Evolutionary conservation across 371 early-diverging fungal genomes (phyloP).

Genomic region (Syncephalastrum racemosum): DNA sequence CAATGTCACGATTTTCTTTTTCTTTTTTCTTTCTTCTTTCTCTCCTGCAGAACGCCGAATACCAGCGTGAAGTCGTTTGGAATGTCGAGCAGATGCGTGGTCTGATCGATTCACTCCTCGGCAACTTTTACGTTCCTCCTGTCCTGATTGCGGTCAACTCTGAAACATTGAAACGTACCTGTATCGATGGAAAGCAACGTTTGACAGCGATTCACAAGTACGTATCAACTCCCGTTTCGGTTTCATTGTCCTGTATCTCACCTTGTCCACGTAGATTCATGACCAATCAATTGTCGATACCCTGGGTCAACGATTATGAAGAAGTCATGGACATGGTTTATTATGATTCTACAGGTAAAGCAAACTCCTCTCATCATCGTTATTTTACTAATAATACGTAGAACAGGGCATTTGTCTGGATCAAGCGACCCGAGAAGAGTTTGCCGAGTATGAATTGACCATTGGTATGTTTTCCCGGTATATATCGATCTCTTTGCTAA

Average conservation of each 20-base stretch:
- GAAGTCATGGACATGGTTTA: slow-evolving; percentile 13
- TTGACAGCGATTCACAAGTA: slow-evolving; percentile 33
- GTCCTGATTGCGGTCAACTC: slow-evolving; percentile 24
- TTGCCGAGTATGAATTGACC: background rate
- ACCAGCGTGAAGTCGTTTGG: slow-evolving; percentile 44
- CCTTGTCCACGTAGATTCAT: slow-evolving; percentile 29
- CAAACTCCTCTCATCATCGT: no score
- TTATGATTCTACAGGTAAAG: background rate
- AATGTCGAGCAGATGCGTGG: slow-evolving; percentile 24
- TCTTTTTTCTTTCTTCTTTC: background rate
- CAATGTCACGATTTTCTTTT: no score
- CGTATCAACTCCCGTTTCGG: background rate
- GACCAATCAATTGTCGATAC: slow-evolving; percentile 27
- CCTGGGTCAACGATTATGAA: slow-evolving; percentile 18
- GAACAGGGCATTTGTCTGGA: background rate
- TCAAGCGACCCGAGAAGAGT: background rate
- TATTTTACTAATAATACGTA: slow-evolving; percentile 10
- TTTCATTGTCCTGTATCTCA: background rate
- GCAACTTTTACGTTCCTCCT: slow-evolving; percentile 41
- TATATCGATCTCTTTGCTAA: background rate
- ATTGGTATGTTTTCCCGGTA: background rate
- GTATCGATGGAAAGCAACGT: slow-evolving; percentile 44
- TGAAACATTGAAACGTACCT: slow-evolving; percentile 17
- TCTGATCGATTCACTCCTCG: slow-evolving; percentile 36
- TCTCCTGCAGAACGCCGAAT: slow-evolving; percentile 38